phyloP scores from a whole-genome alignment of 768 basidiomycete species.

The Mycena rosella region DNA sequence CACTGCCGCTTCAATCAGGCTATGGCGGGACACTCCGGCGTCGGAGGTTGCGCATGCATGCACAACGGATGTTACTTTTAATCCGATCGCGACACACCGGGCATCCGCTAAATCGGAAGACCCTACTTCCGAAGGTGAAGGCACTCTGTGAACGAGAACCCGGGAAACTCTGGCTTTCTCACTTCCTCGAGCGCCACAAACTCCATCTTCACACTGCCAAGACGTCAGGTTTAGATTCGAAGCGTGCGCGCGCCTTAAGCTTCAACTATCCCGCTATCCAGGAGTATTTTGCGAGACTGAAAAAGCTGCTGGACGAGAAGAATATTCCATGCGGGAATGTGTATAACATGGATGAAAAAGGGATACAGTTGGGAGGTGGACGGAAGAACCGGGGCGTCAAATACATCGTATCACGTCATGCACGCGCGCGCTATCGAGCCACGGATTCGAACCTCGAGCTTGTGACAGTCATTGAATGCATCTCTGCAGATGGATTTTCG shows the following conservation, averaged over 20 bases:
- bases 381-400: slow-evolving; percentile 6
- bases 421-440: background rate
- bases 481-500: background rate
- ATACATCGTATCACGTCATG: slow-evolving; percentile 6
- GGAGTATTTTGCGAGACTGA: slow-evolving; percentile 10
- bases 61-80: too few relatives aligned
- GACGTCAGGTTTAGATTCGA: slow-evolving; percentile 1
- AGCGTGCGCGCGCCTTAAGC: slow-evolving; percentile 4
- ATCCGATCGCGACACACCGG: too few relatives aligned
- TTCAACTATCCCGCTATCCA: slow-evolving; percentile 9
- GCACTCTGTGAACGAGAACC: background rate
- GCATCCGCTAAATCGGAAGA: slow-evolving; percentile 7
- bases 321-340: slow-evolving; percentile 11
- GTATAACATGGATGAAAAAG: slow-evolving; percentile 15
- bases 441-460: too few relatives aligned
- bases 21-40: too few relatives aligned
- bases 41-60: too few relatives aligned
- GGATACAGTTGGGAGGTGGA: slow-evolving; percentile 11
- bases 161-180: background rate
- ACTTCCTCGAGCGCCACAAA: background rate
- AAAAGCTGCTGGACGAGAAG: slow-evolving; percentile 1
- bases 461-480: slow-evolving; percentile 10
- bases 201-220: background rate
- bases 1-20: too few relatives aligned
- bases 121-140: slow-evolving; percentile 8